Evolutionary conservation across 306 rosid species (phyloP).

Genomic region (Medicago arabica): DNA sequence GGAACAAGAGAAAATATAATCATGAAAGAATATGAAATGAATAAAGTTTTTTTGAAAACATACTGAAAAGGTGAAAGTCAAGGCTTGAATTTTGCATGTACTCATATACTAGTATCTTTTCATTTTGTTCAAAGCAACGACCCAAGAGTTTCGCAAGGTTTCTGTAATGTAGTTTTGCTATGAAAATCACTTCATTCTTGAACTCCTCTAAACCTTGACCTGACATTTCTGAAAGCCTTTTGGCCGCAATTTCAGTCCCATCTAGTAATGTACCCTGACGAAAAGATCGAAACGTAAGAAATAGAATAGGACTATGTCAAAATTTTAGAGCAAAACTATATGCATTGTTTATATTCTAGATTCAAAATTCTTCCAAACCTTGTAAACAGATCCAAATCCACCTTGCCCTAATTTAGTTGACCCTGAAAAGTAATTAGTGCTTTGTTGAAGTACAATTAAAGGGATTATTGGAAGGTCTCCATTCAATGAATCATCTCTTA

Average conservation of each 20-base stretch:
- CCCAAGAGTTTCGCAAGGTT: conserved; percentile 73
- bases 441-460: conserved; percentile 27
- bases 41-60: not conserved
- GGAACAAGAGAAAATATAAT: not conserved
- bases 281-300: not conserved
- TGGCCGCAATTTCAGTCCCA: conserved; percentile 63
- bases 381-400: conserved; percentile 61
- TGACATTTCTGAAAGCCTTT: conserved; percentile 64
- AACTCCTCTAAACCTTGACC: conserved; percentile 65
- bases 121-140: conserved; percentile 58
- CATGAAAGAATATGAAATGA: not conserved
- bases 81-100: conserved; percentile 63
- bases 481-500: conserved; percentile 19
- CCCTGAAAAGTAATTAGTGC: conserved; percentile 52
- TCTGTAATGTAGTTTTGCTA: conserved; percentile 64
- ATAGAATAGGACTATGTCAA: not conserved
- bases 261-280: conserved; percentile 53
- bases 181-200: conserved; percentile 62
- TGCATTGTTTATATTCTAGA: not conserved
- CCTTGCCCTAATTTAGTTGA: conserved; percentile 62
- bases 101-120: conserved; percentile 66
- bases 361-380: conserved; percentile 5
- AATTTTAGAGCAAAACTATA: not conserved
- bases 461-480: conserved; percentile 43
- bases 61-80: conserved; percentile 57